These are phyloP conservation scores for Ascochyta fabae DNA, from an alignment of 2,329 filamentous ascomycete species.

Conservation along the genomic window DNA sequence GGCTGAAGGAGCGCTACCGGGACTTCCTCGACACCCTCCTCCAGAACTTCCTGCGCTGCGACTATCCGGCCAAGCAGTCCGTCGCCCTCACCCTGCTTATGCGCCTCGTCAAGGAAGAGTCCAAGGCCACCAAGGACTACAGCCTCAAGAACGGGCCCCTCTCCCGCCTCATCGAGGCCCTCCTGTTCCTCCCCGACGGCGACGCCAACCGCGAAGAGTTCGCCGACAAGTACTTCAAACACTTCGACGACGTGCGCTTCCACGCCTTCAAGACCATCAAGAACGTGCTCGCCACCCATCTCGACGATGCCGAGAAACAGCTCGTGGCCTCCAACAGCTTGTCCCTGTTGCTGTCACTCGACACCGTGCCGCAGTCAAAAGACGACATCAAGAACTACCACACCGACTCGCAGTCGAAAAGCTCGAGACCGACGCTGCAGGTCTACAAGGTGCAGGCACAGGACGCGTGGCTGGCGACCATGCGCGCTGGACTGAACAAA, in stretches of 20 bases:
- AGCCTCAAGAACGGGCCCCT: conserved; percentile 75
- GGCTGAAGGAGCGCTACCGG: conserved; percentile 76
- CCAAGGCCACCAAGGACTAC: conserved; percentile 54
- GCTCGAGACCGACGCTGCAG: conserved; percentile 63
- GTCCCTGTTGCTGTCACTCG: conserved; percentile 69
- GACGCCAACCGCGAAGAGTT: conserved; percentile 74
- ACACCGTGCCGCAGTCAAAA: conserved; percentile 71
- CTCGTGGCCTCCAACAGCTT: conserved; percentile 60
- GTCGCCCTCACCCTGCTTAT: conserved; percentile 80
- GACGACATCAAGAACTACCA: conserved; percentile 75
- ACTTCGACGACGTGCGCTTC: conserved; percentile 84
- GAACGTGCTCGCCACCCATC: conserved; percentile 56
- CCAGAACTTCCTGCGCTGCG: conserved; percentile 62
- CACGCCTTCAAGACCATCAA: conserved; percentile 78
- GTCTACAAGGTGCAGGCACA: conserved; percentile 82
- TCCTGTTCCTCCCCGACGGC: conserved; percentile 65
- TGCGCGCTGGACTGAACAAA: conserved; percentile 70
- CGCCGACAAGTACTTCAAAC: conserved; percentile 76
- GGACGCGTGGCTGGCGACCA: conserved; percentile 82
- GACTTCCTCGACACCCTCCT: conserved; percentile 73
- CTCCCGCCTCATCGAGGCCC: conserved; percentile 64
- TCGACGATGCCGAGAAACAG: conserved; percentile 28
- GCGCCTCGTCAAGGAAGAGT: conserved; percentile 81
- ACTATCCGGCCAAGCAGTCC: conserved; percentile 66
- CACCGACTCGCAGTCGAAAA: conserved; percentile 68